A percentile compares a stretch with the other conserved stretches of the same genome.
These are phyloP conservation scores for Apophysomyces sp. DNA, from an alignment of 371 early-diverging fungal genomes.

Conservation along the genomic window DNA sequence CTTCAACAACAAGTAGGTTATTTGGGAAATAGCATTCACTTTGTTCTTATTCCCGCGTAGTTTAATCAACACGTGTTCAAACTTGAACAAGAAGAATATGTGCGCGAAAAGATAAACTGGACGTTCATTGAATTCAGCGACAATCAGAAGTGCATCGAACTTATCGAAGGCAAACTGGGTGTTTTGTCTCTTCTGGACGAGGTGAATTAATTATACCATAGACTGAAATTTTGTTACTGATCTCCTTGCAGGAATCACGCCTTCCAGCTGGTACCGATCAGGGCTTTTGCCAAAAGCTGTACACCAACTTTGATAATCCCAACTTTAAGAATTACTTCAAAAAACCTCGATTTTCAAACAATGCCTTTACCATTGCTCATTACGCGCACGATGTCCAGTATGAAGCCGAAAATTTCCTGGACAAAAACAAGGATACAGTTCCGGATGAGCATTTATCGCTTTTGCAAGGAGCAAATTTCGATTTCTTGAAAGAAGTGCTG, in stretches of 20 bases:
- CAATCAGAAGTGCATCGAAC: conserved; percentile 96
- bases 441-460: conserved; percentile 86
- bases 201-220: conserved; percentile 22
- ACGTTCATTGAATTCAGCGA: conserved; percentile 93
- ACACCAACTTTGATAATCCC: conserved; percentile 68
- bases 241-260: conserved; percentile 56
- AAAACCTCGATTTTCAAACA: conserved; percentile 87
- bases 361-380: conserved; percentile 85
- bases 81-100: conserved; percentile 92
- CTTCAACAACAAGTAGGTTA: conserved; percentile 77
- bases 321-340: conserved; percentile 75
- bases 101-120: conserved; percentile 87
- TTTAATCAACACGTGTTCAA: conserved; percentile 70
- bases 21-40: background rate
- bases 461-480: conserved; percentile 65
- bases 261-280: conserved; percentile 84
- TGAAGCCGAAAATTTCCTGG: conserved; percentile 92
- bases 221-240: background rate
- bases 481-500: conserved; percentile 73
- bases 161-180: conserved; percentile 94
- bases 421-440: conserved; percentile 98
- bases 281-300: conserved; percentile 77
- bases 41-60: conserved; percentile 1
- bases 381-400: conserved; percentile 94
- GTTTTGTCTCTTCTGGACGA: conserved; percentile 94